A percentile compares a stretch with the other conserved stretches of the same genome.
phyloP scores from a whole-genome alignment of 2,329 filamentous ascomycete genomes.

The Colletotrichum spaethianum region DNA sequence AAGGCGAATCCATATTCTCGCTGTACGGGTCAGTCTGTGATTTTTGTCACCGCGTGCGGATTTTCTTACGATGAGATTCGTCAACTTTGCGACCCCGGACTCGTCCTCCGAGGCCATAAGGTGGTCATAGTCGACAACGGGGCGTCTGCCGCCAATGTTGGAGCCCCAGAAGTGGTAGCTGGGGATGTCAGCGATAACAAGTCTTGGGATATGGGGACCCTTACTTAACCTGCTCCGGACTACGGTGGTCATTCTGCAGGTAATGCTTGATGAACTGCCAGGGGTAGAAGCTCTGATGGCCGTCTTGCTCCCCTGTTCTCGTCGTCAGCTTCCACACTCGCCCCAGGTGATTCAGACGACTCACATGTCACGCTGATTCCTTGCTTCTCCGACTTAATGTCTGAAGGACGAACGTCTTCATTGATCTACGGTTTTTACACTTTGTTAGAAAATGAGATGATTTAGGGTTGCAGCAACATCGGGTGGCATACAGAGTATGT shows the following conservation, averaged over 20 bases:
- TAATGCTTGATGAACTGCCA: constrained; percentile 73
- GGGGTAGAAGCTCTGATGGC: constrained; percentile 77
- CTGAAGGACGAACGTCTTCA: constrained; percentile 47
- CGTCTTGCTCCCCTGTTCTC: constrained; percentile 74
- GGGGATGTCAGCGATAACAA: constrained; percentile 5
- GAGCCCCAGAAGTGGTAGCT: constrained; percentile 49
- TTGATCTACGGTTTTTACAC: constrained; percentile 47
- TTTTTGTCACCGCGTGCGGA: background rate
- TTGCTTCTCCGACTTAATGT: constrained; percentile 46
- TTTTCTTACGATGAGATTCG: constrained; percentile 72
- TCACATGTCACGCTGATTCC: constrained; percentile 55
- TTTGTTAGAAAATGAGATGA: background rate
- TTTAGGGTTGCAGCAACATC: background rate
- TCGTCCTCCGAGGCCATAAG: constrained; percentile 69
- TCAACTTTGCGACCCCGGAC: constrained; percentile 71
- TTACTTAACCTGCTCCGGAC: constrained; percentile 52
- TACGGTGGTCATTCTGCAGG: constrained; percentile 50
- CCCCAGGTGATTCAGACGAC: background rate
- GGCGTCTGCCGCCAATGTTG: constrained; percentile 61
- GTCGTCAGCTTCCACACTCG: background rate
- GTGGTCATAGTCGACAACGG: constrained; percentile 71
- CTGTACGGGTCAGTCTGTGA: constrained; percentile 56
- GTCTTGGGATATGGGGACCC: constrained; percentile 32
- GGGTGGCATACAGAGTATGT: constrained; percentile 53
- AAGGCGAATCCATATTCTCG: constrained; percentile 82